These are phyloP conservation scores for Candida ficus DNA, from an alignment of 805 yeast genomes.

Conservation along the genomic window DNA sequence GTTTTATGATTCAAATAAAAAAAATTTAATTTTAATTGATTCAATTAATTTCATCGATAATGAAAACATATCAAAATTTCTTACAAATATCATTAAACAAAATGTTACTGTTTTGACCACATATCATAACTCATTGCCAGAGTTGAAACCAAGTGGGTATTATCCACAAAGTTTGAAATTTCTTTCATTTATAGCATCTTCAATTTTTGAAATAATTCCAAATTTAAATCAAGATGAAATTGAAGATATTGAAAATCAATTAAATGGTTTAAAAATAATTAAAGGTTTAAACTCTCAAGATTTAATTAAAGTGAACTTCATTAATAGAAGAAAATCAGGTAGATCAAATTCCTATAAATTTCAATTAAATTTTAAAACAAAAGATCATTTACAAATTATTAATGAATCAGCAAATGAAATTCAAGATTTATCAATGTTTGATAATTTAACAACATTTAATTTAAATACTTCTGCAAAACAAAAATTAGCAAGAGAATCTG, in stretches of 20 bases:
- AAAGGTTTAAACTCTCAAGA: constrained; percentile 41
- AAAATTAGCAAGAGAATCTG: constrained; percentile 71
- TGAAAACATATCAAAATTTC: constrained; percentile 41
- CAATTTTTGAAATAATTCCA: constrained; percentile 61
- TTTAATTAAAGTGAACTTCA: constrained; percentile 44
- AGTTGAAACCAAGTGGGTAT: constrained; percentile 22
- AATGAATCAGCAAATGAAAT: constrained; percentile 22
- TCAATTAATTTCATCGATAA: constrained; percentile 56
- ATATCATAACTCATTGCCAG: constrained; percentile 41
- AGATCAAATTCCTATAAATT: constrained; percentile 58
- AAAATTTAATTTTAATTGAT: constrained; percentile 54
- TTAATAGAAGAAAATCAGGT: constrained; percentile 80
- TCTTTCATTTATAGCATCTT: constrained; percentile 67
- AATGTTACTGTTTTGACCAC: constrained; percentile 40
- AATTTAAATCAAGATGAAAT: constrained; percentile 33
- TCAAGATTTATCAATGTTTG: constrained; percentile 50
- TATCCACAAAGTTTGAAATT: constrained; percentile 52
- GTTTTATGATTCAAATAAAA: constrained; percentile 17
- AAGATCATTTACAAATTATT: constrained; percentile 32
- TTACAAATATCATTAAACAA: constrained; percentile 46
- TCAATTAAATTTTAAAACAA: constrained; percentile 43
- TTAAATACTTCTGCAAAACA: constrained; percentile 72
- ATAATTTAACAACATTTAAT: constrained; percentile 84
- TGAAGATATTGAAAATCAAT: constrained; percentile 38
- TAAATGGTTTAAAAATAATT: constrained; percentile 43